These are phyloP conservation scores for Articulospora tetracladia DNA, from an alignment of 495 filamentous ascomycete genomes.

Conservation along the genomic window DNA sequence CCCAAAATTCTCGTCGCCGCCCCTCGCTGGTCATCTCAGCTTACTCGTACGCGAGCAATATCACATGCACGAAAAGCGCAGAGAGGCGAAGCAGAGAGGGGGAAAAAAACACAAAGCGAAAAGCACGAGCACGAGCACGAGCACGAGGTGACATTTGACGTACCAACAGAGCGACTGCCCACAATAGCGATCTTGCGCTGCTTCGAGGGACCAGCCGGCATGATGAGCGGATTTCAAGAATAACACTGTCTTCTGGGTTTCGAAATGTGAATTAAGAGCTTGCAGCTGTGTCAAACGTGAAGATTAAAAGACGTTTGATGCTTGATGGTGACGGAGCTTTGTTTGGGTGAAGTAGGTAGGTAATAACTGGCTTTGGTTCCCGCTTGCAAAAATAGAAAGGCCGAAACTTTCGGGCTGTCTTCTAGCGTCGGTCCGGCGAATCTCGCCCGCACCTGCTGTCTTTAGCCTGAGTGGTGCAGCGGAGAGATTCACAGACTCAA, in stretches of 20 bases:
- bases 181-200: constrained; percentile 98
- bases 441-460: neutral
- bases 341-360: no score
- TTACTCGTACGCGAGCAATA: no score
- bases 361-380: neutral
- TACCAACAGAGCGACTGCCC: constrained; percentile 95
- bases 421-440: neutral
- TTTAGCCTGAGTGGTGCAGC: neutral
- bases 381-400: neutral
- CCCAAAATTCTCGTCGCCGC: no score
- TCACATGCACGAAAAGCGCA: no score
- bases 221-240: neutral
- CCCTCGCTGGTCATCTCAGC: no score
- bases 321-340: neutral
- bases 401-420: neutral
- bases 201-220: constrained; percentile 55
- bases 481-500: neutral
- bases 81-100: neutral
- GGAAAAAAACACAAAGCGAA: neutral
- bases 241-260: neutral
- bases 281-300: no score
- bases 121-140: no score
- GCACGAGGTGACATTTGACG: constrained; percentile 25
- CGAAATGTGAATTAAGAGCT: no score
- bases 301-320: neutral